These are phyloP conservation scores for Lasiosphaeria hispida DNA, from an alignment of 495 filamentous ascomycete genomes.

Conservation along the genomic window DNA sequence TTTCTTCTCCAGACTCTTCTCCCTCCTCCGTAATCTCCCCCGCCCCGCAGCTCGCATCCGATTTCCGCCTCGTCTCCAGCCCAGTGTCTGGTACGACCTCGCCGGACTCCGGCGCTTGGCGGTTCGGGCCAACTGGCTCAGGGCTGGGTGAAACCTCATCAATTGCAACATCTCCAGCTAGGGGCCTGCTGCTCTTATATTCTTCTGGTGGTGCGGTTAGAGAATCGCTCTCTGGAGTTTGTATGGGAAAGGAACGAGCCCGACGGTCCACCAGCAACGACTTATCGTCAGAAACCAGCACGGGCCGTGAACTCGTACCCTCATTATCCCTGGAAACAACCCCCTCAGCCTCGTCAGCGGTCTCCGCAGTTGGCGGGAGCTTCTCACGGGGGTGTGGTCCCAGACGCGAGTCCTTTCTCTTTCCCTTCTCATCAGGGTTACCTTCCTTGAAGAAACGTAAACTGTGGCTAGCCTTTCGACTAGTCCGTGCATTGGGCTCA, in stretches of 20 bases:
- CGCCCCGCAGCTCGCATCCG: constrained; percentile 31
- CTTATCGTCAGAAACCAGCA: constrained; percentile 6
- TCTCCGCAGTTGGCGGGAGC: constrained; percentile 23
- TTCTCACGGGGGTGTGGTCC: constrained; percentile 32
- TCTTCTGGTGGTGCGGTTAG: constrained; percentile 23
- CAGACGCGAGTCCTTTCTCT: constrained; percentile 39
- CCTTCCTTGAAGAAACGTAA: constrained; percentile 92
- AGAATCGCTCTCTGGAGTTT: constrained; percentile 16
- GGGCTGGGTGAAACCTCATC: constrained; percentile 5
- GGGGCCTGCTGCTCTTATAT: constrained; percentile 11
- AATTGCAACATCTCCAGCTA: not conserved
- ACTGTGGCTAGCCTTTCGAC: constrained; percentile 91
- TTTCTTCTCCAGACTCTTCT: constrained; percentile 85
- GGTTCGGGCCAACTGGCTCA: constrained; percentile 5
- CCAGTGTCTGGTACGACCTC: constrained; percentile 9
- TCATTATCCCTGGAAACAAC: constrained; percentile 2
- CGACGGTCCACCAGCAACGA: constrained; percentile 4
- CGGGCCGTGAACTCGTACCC: not conserved
- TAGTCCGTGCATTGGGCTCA: constrained; percentile 72
- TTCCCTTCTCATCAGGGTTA: constrained; percentile 55
- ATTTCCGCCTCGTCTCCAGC: constrained; percentile 23
- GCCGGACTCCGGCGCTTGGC: constrained; percentile 8
- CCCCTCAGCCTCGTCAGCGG: constrained; percentile 14
- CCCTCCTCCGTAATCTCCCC: constrained; percentile 58
- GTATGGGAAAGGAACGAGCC: constrained; percentile 17